Base-by-base conservation (phyloP, 2,329 filamentous ascomycete genomes). In the Pyrenochaeta sp. region DNA sequence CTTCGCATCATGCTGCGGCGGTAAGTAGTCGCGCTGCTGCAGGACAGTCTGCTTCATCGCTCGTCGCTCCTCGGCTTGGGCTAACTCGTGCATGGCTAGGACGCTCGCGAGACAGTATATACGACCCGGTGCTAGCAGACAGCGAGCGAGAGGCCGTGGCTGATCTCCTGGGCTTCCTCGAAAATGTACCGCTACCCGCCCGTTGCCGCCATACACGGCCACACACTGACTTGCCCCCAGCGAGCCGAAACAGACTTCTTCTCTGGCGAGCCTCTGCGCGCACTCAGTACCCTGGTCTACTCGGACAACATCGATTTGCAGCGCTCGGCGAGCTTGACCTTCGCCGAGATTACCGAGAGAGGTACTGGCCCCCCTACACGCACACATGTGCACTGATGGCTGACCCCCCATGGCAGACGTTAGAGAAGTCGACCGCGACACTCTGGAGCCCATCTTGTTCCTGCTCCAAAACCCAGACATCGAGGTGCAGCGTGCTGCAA, bases 251-350 rank as follows among this genome's bases (percentile, higher is more conserved):
- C 93, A 69, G 94, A 99, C 78, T 99, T 99, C 86, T 99, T 99
- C 79, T 89, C 91, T 32, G 95, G 95, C 78, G 93, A 97, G 73
- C 95, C 95, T 40, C 87, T 99, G 52, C 90, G 90, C 78, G 94
- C 95, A 40, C 82, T 99, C 51, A 97, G 92, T 78, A 99, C 94
- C 11, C 85, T 99, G 21, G 95, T 99, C 52, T 99, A 97, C 77
- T 99, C 95, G 52, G 93, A 98, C 78, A 99, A 99, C 80, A 93
- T 99, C 75, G 95, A 99, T 76, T 84, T 99, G 47, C 95, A 99
- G 80, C 87, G 95, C 63, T 98, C 95, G 79, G 95, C 95, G 47
- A 98, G 94, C 76, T 85, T 99, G 77, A 99, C 95, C 2, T 99
- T 99, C 83, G 95, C 95, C 56, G 95, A 99, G 77, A 99, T 99